Evolutionary conservation across 164 flowering plant genomes (phyloP), one percentile per base, ranked within the genome.

Genomic region (Sedum album): DNA sequence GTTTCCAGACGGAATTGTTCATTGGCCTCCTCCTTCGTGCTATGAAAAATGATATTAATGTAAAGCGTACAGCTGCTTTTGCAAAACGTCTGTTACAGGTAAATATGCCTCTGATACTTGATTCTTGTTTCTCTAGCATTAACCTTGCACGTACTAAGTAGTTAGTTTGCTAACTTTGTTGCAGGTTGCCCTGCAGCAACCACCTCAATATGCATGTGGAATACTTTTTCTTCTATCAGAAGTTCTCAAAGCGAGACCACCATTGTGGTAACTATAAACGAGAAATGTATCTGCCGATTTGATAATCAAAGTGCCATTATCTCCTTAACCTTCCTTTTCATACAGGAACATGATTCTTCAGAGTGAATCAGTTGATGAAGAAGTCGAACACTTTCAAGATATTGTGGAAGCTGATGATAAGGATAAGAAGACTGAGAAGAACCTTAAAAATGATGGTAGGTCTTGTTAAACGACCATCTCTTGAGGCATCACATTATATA

Each of bases 111-210:
- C 39, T 5, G 8, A 11, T 13, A 39, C 15, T 30, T 23, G 13
- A 31, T 49, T 18, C 7, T 14, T 35, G 14, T 21, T 25, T 15
- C 31, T 57, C n/a, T 0, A 5, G 62, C 62, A 14, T 57, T 57
- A 25, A n/a, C n/a, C n/a, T 35, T 7, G 38, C 62, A 26, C 14
- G 25, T 30, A 28, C 20, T 30, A 2, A 10, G 62, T 57, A 4
- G 20, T 26, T 28, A 14, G 28, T 5, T 5, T 28, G 6, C 38
- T 13, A 35, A 18, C 7, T 28, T 31, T 72, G 71, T 57, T 70
- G 63, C 82, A 93, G 98, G 93, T 92, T 73, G 90, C 95, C 1
- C 89, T 95, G 67, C 99, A 92, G 77, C 99, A 89, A 82, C 93
- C 92, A 13, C 90, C 99, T 70, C 94, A 92, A 53, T 89, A 86